Base-by-base conservation (phyloP, 164 flowering plant species). In the Stephania cephalantha region DNA sequence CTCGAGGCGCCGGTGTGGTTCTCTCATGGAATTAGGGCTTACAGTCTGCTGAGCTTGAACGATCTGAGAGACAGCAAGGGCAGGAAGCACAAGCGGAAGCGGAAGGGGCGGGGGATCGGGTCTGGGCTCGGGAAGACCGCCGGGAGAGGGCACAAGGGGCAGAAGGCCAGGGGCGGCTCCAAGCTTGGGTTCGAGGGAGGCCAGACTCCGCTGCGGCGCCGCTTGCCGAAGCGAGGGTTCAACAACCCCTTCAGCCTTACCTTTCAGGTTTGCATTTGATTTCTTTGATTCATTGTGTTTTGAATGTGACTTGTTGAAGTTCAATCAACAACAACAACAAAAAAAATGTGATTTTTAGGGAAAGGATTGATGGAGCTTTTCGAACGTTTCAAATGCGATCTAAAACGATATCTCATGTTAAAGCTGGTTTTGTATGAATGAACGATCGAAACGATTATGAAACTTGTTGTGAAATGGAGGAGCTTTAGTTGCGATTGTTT, bases 161-260 rank as follows among this genome's bases (percentile, higher is more conserved):
- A 95, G 86, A 90, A 85, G 73, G 97, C 97, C 2, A 87, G 99
- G 78, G 95, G 97, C 2, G 86, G 89, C 15, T 30, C 69, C 65
- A 93, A 90, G 85, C 82, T 90, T 30, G 99, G 99, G 0, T 95
- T 95, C 69, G 99, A 95, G 84, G 99, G 99, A n/a, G 98, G 99
- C 0, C 99, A 95, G 84, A 95, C 99, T 6, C 99, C 99, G 1
- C 79, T 95, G 7, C 88, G 98, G 0, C 85, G 97, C 0, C 83
- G 96, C 0, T 50, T 93, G 78, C 99, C 99, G 3, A 95, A 95
- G 75, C 83, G 97, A 6, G 98, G 98, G 18, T 95, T 95, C 75
- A 90, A 87, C 81, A 93, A 95, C 77, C 96, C 96, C 0, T 95
- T 95, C 44, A 85, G 86, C 77, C 95, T 92, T 79, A 83, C 89